phyloP scores from a whole-genome alignment of 2,329 filamentous ascomycete genomes.

The Aspergillus uvarum region DNA sequence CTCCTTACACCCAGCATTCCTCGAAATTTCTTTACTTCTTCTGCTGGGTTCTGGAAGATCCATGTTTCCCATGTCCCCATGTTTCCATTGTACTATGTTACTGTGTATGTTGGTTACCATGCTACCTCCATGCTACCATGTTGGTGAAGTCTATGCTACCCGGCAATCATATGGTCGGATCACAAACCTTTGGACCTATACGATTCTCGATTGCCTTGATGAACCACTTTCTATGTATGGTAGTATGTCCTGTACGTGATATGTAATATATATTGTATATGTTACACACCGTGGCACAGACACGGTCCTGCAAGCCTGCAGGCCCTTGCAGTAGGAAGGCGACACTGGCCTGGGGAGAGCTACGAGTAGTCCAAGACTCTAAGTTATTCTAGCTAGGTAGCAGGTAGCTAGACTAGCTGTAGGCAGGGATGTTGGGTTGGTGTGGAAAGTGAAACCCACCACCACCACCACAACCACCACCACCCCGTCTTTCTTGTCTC shows the following conservation, averaged over 20 bases:
- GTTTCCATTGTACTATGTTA: neutral
- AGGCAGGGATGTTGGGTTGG: neutral
- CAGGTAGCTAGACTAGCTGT: neutral
- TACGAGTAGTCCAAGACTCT: neutral
- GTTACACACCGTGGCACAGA: conserved; percentile 13
- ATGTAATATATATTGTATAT: neutral
- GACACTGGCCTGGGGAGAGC: conserved; percentile 2
- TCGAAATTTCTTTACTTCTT: conserved; percentile 18
- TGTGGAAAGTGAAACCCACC: neutral
- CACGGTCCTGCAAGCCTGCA: conserved; percentile 14
- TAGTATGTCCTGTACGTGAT: too few relatives aligned
- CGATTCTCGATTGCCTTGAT: neutral
- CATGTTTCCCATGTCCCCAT: neutral
- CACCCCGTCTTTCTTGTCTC: too few relatives aligned
- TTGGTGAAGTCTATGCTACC: neutral
- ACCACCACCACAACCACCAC: too few relatives aligned
- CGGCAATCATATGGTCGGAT: neutral
- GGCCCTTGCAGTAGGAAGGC: conserved; percentile 14
- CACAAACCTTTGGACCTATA: neutral
- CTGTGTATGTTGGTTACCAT: neutral
- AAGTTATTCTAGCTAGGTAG: neutral
- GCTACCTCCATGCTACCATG: too few relatives aligned
- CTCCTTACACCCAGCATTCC: neutral
- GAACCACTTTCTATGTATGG: neutral
- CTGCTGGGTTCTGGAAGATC: conserved; percentile 15